phyloP scores from a whole-genome alignment of 2,329 filamentous ascomycete species.

The Capronia americana region DNA sequence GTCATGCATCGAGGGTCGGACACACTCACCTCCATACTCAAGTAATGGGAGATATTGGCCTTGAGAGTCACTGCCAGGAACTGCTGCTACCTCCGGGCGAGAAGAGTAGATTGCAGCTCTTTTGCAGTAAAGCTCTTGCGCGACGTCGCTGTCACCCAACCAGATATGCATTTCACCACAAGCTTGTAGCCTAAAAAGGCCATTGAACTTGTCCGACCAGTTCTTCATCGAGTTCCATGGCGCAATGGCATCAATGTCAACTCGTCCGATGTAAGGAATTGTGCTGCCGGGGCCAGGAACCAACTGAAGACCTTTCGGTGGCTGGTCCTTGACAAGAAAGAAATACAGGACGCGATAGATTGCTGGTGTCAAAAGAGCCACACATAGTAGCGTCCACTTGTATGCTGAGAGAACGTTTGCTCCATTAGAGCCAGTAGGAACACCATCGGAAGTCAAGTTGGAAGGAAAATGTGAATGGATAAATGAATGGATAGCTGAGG shows the following conservation, averaged over 20 bases:
- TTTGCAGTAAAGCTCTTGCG: slow-evolving; percentile 40
- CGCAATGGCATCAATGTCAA: slow-evolving; percentile 39
- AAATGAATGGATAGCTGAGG: slow-evolving; percentile 8
- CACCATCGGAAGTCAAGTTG: slow-evolving; percentile 3
- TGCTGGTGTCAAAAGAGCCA: neutral
- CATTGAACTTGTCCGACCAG: slow-evolving; percentile 37
- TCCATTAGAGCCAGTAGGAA: neutral
- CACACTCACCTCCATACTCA: slow-evolving; percentile 36
- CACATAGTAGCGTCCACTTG: neutral
- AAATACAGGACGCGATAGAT: slow-evolving; percentile 8
- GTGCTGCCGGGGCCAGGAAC: slow-evolving; percentile 37
- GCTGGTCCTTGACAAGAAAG: slow-evolving; percentile 26
- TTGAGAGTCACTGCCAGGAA: slow-evolving; percentile 39
- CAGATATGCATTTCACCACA: slow-evolving; percentile 42
- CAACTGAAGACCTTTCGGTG: slow-evolving; percentile 38
- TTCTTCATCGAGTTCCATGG: slow-evolving; percentile 40
- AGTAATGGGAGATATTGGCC: slow-evolving; percentile 40
- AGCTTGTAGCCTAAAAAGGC: slow-evolving; percentile 38
- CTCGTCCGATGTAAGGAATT: slow-evolving; percentile 39
- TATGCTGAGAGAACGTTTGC: neutral
- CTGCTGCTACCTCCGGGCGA: slow-evolving; percentile 39
- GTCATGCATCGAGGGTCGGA: neutral
- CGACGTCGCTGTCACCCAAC: slow-evolving; percentile 37
- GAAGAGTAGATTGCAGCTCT: slow-evolving; percentile 41
- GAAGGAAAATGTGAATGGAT: slow-evolving; percentile 7